A percentile compares a stretch with the other conserved stretches of the same genome.
Evolutionary conservation across 2,329 filamentous ascomycete species (phyloP).

Genomic region (Mollisiaceae sp.): DNA sequence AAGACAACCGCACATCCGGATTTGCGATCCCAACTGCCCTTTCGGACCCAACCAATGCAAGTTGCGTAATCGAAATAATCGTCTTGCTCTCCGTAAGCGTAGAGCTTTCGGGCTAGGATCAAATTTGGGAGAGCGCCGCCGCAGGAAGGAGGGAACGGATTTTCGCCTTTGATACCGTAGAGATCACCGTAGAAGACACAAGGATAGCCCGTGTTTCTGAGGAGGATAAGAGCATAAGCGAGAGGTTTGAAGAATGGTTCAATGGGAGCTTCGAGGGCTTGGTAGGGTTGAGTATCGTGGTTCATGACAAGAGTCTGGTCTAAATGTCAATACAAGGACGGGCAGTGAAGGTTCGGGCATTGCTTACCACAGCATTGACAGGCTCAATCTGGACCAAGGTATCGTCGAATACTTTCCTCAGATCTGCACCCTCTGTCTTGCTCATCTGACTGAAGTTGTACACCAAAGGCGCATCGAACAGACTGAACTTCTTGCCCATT

Average conservation of each 20-base stretch:
- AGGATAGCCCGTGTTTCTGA: slow-evolving; percentile 65
- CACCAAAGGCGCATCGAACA: slow-evolving; percentile 73
- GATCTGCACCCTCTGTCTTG: slow-evolving; percentile 59
- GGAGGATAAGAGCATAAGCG: slow-evolving; percentile 73
- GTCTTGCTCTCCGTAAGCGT: slow-evolving; percentile 68
- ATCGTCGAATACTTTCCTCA: slow-evolving; percentile 66
- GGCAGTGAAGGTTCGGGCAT: not conserved
- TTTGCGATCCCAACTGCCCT: slow-evolving; percentile 54
- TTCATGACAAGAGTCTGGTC: slow-evolving; percentile 69
- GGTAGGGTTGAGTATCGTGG: slow-evolving; percentile 72
- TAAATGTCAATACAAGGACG: not conserved
- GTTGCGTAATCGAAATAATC: slow-evolving; percentile 66
- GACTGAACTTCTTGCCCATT: slow-evolving; percentile 61
- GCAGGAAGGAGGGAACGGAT: slow-evolving; percentile 55
- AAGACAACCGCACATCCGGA: slow-evolving; percentile 62
- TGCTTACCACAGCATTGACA: slow-evolving; percentile 60
- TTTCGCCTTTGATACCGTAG: slow-evolving; percentile 62
- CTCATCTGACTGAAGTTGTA: slow-evolving; percentile 69
- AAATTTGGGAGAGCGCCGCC: slow-evolving; percentile 61
- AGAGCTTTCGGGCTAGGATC: slow-evolving; percentile 66
- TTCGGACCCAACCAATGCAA: slow-evolving; percentile 63
- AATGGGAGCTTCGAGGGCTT: slow-evolving; percentile 66
- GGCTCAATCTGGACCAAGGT: slow-evolving; percentile 61
- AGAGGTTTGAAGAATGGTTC: slow-evolving; percentile 72
- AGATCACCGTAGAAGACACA: slow-evolving; percentile 75